Evolutionary conservation across 2,329 filamentous ascomycete species (phyloP).

Genomic region (Fusarium liriodendri): DNA sequence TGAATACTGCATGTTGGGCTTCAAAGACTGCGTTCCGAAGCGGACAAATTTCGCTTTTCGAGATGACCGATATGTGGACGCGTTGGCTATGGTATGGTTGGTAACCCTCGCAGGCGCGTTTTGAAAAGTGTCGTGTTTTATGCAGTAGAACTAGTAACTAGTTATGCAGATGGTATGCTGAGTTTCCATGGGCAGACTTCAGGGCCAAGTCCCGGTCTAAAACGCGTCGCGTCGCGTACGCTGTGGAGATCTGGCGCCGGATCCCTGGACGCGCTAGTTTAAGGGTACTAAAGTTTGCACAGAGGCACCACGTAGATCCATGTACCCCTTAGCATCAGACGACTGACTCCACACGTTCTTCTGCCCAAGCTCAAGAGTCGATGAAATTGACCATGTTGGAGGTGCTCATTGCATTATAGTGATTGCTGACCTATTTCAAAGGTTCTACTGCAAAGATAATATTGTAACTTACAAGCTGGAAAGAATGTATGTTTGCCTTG

Average conservation of each 20-base stretch:
- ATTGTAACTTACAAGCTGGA: not conserved
- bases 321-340: not conserved
- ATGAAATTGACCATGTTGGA: not conserved
- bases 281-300: not conserved
- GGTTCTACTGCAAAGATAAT: not conserved
- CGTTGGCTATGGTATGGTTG: too few species aligned
- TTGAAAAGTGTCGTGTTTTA: not conserved
- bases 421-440: not conserved
- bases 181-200: not conserved
- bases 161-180: not conserved
- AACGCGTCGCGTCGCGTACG: not conserved
- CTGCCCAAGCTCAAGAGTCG: not conserved
- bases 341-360: not conserved
- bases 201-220: not conserved
- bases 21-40: too few species aligned
- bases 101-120: too few species aligned
- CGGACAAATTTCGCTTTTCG: too few species aligned
- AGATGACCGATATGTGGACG: too few species aligned
- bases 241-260: too few species aligned
- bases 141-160: not conserved
- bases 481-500: not conserved
- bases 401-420: not conserved
- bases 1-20: too few species aligned
- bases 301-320: not conserved
- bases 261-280: not conserved